Percentiles rank a stretch among this genome's conserved stretches.
Conservation (phyloP, 768 basidiomycete genomes). For the Suillus plorans region DNA sequence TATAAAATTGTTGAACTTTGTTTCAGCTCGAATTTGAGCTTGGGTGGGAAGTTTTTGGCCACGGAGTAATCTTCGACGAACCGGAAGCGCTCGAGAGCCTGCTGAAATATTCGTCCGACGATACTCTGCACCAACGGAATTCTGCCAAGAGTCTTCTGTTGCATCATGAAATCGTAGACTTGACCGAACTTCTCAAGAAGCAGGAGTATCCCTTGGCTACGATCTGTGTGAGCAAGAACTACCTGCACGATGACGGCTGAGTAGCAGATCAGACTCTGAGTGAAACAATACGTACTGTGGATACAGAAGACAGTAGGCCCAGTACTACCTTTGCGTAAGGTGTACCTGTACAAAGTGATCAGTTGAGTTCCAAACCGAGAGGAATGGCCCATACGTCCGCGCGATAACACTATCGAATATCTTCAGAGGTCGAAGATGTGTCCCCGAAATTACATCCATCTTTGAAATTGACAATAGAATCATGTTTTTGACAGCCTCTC, state of each 20-base stretch:
- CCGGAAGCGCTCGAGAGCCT: slow-evolving; percentile 3
- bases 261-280: neutral
- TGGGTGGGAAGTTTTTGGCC: neutral
- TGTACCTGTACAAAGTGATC: neutral
- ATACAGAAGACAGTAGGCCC: neutral
- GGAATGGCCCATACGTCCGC: neutral
- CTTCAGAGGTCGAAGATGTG: neutral
- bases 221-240: slow-evolving; percentile 1
- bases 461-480: neutral
- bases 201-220: neutral
- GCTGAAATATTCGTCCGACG: neutral
- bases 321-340: slow-evolving; percentile 3
- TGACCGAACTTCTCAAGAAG: slow-evolving; percentile 5
- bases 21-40: too few species aligned
- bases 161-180: slow-evolving; percentile 6
- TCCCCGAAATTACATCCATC: neutral
- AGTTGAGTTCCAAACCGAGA: too few species aligned
- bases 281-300: neutral
- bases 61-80: slow-evolving; percentile 11
- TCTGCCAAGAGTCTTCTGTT: neutral
- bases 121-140: neutral
- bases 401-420: neutral
- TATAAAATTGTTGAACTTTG: too few species aligned
- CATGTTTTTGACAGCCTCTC: neutral
- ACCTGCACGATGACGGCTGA: neutral